Evolutionary conservation across 129 eudicot genomes (phyloP).

Genomic region (Mikania micrantha): DNA sequence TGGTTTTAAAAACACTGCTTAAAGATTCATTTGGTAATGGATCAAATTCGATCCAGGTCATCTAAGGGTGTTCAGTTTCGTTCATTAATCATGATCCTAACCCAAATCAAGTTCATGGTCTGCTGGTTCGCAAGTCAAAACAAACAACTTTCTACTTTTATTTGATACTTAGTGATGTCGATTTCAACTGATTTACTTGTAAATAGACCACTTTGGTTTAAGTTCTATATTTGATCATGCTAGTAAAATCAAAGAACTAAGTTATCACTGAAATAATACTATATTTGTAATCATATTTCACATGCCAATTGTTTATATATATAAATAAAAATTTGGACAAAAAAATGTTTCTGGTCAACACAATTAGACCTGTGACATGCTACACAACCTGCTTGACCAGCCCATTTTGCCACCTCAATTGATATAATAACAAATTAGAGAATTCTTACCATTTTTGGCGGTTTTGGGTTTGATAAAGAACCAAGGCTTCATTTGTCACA

Average conservation of each 20-base stretch:
- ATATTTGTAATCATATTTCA: background rate
- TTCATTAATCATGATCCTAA: conserved; percentile 7
- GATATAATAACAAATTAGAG: background rate
- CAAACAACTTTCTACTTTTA: background rate
- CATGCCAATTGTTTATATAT: background rate
- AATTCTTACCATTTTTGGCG: background rate
- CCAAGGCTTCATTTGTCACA: background rate
- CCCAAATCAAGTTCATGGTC: too few species aligned
- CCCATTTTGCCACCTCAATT: background rate
- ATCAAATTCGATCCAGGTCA: background rate
- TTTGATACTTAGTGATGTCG: background rate
- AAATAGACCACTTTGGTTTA: background rate
- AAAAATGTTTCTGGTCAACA: background rate
- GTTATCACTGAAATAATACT: background rate
- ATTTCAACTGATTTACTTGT: background rate
- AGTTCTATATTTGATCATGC: background rate
- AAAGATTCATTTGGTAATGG: background rate
- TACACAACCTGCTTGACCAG: background rate
- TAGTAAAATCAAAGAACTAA: background rate
- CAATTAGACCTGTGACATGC: background rate
- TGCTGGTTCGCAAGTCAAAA: background rate
- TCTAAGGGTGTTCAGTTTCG: background rate
- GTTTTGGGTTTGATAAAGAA: background rate
- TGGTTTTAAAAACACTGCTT: too few species aligned
- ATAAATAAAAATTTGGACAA: background rate